Conservation (phyloP, 306 rosid genomes). For the Luffa acutangula region DNA sequence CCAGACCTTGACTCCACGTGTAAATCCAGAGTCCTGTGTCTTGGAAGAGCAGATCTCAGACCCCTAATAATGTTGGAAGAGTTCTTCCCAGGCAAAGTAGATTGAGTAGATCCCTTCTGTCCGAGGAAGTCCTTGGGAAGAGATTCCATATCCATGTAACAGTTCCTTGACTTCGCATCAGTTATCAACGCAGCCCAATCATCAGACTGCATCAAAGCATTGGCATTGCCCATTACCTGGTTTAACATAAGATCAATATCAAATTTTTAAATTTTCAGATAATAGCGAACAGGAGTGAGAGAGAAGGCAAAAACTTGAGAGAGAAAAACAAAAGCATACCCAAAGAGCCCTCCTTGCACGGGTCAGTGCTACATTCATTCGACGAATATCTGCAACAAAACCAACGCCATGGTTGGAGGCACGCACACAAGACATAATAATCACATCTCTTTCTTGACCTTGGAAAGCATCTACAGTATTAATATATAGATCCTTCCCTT, state of each 20-base stretch:
- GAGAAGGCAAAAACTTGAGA: background rate
- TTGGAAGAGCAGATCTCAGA: slow-evolving; percentile 55
- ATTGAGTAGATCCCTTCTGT: slow-evolving; percentile 41
- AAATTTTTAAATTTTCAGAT: background rate
- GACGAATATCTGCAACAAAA: slow-evolving; percentile 87
- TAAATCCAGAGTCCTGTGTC: slow-evolving; percentile 68
- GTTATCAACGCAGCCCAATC: slow-evolving; percentile 86
- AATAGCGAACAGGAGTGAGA: background rate
- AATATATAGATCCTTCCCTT: slow-evolving; percentile 85
- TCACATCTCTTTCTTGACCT: slow-evolving; percentile 98
- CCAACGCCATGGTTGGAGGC: slow-evolving; percentile 94
- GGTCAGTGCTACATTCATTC: slow-evolving; percentile 98
- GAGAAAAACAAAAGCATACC: slow-evolving; percentile 34
- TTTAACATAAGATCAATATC: slow-evolving; percentile 14
- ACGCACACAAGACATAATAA: slow-evolving; percentile 97
- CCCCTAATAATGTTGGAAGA: slow-evolving; percentile 59
- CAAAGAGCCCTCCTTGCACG: slow-evolving; percentile 98
- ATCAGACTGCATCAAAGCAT: slow-evolving; percentile 67
- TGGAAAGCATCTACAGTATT: slow-evolving; percentile 99
- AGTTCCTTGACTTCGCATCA: slow-evolving; percentile 74
- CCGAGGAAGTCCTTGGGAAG: slow-evolving; percentile 77
- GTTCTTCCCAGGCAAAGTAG: slow-evolving; percentile 52
- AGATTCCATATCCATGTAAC: slow-evolving; percentile 83
- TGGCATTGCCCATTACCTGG: slow-evolving; percentile 97
- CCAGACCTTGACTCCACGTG: slow-evolving; percentile 66